Evolutionary conservation across 441 rosid genomes (phyloP), one percentile per base, ranked within the genome.

Genomic region (Populus hybrid): DNA sequence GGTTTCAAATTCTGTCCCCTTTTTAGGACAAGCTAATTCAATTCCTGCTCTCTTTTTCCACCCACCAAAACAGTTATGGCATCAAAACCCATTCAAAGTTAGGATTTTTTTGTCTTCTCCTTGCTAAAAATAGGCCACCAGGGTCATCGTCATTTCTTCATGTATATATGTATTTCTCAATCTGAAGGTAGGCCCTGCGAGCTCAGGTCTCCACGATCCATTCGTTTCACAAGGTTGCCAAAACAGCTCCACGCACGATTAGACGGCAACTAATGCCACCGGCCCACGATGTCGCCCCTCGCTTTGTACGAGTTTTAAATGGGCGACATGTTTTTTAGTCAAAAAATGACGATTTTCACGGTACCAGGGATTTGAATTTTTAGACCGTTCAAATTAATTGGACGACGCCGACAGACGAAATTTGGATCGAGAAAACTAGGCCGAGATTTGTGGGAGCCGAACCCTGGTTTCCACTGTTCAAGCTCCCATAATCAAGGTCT

Each of bases 361-460:
- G 32, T 30, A 30, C 32, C 32, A 30, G 32, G 32, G 32, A 30
- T 30, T 30, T 30, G 32, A 30, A 30, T 30, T 30, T 40, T 77
- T 16, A 34, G 50, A 46, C 65, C 21, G 18, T 18, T 18, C 26
- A 30, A 20, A 34, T 10, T 32, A 14, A 5, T 1, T 10, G 8
- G 67, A 50, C 3, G 8, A 61, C 18, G 34, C 57, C 66, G 36
- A 72, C 70, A 71, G 26, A 6, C 20, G 8, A 20, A 63, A 70
- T 6, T 20, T 28, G n/a, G 54, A 21, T 10, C 5, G 54, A 66
- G 74, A 46, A 65, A 77, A 65, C 28, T 18, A 32, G 34, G 72
- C 72, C 76, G 80, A 78, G 71, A 66, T 78, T 46, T 40, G 70
- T 68, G 81, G 81, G 75, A 68, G 8, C 67, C 67, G 54, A 59